A percentile compares a stretch with the other conserved stretches of the same genome.
Evolutionary conservation across 768 basidiomycete species (phyloP).

Genomic region (Clathrus columnatus): DNA sequence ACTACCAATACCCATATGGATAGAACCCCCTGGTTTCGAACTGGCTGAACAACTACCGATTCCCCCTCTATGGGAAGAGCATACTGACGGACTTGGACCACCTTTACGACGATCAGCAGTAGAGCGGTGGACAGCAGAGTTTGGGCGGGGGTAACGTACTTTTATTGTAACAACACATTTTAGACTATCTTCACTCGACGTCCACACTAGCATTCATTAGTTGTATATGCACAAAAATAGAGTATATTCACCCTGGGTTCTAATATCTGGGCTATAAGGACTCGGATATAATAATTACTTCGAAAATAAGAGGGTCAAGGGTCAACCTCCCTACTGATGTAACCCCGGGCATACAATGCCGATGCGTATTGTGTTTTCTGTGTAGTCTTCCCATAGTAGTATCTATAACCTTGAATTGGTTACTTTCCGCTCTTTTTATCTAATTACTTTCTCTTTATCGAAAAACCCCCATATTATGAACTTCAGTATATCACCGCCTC

Average conservation of each 20-base stretch:
- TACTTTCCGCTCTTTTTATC: no score
- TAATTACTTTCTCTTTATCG: background rate
- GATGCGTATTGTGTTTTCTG: no score
- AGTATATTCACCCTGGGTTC: no score
- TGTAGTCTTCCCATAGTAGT: no score
- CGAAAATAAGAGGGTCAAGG: no score
- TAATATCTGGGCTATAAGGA: no score
- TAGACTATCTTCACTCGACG: background rate
- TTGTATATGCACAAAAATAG: background rate
- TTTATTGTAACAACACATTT: background rate
- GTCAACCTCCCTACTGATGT: no score
- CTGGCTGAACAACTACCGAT: background rate
- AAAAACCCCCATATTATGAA: background rate
- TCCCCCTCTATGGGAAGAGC: background rate
- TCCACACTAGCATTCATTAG: background rate
- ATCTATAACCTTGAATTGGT: no score
- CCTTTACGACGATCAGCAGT: background rate
- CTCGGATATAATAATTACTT: no score
- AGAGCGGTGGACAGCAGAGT: background rate
- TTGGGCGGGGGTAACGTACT: background rate
- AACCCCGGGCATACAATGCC: no score
- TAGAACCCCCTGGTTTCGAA: background rate
- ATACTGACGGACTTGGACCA: background rate
- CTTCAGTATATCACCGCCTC: background rate
- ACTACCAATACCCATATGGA: background rate